Conservation (phyloP, 768 basidiomycete genomes). For the Kwoniella sp. region DNA sequence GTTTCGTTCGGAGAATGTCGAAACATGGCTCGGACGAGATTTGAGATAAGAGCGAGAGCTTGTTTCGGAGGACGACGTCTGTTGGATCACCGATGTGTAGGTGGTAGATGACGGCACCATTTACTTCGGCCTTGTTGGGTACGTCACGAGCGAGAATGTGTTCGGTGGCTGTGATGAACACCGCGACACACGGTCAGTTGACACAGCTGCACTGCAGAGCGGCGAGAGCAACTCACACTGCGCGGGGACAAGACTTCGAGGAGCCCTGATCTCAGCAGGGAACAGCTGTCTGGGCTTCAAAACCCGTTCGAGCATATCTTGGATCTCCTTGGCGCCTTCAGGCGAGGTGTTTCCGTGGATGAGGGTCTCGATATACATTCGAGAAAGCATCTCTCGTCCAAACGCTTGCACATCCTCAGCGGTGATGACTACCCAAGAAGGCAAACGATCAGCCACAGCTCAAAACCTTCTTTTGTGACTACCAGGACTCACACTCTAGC, state of each 20-base stretch:
- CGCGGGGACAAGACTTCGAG: slow-evolving; percentile 67
- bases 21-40: slow-evolving; percentile 91
- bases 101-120: slow-evolving; percentile 84
- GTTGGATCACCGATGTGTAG: slow-evolving; percentile 71
- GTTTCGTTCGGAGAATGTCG: slow-evolving; percentile 84
- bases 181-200: slow-evolving; percentile 1
- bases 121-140: slow-evolving; percentile 80
- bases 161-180: slow-evolving; percentile 64
- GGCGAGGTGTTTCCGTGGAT: slow-evolving; percentile 82
- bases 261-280: slow-evolving; percentile 61
- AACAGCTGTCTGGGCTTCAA: slow-evolving; percentile 65
- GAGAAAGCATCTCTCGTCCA: slow-evolving; percentile 63
- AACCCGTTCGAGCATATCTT: slow-evolving; percentile 70
- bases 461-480: too few species aligned
- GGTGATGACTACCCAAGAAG: slow-evolving; percentile 67
- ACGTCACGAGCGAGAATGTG: slow-evolving; percentile 68
- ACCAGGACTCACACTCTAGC: slow-evolving; percentile 65
- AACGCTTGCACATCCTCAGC: slow-evolving; percentile 70
- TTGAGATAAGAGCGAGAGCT: slow-evolving; percentile 72
- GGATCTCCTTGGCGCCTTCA: slow-evolving; percentile 77
- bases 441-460: slow-evolving; percentile 9
- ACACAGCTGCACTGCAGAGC: background rate
- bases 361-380: slow-evolving; percentile 71
- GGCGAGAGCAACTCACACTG: slow-evolving; percentile 62
- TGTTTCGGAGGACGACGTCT: slow-evolving; percentile 68